phyloP scores from a whole-genome alignment of 2,329 filamentous ascomycete species.

The Colletotrichum sp. region DNA sequence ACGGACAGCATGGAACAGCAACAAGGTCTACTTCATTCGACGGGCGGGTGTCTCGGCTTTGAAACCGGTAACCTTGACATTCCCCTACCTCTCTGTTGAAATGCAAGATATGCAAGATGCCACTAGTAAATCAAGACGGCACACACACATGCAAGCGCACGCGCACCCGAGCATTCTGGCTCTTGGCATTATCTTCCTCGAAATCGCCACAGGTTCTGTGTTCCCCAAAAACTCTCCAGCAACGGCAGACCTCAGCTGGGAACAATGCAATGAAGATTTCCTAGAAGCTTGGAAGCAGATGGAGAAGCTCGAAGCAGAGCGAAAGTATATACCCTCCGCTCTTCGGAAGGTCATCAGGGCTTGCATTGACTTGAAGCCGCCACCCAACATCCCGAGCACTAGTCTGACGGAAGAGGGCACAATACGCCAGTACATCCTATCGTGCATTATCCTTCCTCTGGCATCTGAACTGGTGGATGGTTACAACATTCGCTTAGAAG shows the following conservation, averaged over 20 bases:
- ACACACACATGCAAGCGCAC: neutral
- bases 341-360: neutral
- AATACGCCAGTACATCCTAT: neutral
- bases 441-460: neutral
- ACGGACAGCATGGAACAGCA: neutral
- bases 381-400: rapidly evolving
- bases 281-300: neutral
- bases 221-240: rapidly evolving
- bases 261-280: neutral
- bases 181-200: neutral
- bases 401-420: neutral
- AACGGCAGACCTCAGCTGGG: rapidly evolving
- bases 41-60: neutral
- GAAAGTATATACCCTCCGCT: neutral
- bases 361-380: neutral
- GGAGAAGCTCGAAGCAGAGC: neutral
- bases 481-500: neutral
- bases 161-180: neutral
- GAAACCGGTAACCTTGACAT: neutral
- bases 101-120: neutral
- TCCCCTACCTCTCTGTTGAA: neutral
- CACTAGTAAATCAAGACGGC: rapidly evolving
- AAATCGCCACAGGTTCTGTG: neutral
- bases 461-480: neutral
- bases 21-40: neutral